phyloP scores from a whole-genome alignment of 2,329 filamentous ascomycete species.

The Ophiostoma sp. region DNA sequence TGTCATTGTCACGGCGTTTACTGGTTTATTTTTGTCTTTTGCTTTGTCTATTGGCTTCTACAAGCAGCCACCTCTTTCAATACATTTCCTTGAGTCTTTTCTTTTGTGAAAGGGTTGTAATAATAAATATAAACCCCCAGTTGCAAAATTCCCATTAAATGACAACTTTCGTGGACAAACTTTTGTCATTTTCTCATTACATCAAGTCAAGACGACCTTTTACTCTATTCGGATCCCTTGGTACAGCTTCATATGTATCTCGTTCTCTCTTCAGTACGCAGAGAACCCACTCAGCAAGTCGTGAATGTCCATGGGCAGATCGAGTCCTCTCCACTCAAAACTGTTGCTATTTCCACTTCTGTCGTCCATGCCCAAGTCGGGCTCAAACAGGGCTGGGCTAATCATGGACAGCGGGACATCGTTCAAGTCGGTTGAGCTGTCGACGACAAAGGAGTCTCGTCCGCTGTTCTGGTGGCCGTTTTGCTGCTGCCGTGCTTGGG shows the following conservation, averaged over 20 bases:
- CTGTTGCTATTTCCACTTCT: background rate
- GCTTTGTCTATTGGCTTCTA: background rate
- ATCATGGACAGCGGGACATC: background rate
- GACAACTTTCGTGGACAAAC: no score
- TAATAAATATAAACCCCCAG: no score
- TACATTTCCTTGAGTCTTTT: slow-evolving; percentile 11
- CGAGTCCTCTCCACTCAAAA: slow-evolving; percentile 11
- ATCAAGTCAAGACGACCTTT: no score
- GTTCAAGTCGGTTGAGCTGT: background rate
- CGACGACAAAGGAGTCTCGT: background rate
- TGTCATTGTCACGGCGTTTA: background rate
- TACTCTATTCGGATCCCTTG: no score
- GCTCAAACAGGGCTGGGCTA: background rate
- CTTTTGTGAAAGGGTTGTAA: no score
- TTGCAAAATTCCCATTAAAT: no score
- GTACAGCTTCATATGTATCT: no score
- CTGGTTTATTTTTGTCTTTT: background rate
- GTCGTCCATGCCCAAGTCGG: slow-evolving; percentile 2
- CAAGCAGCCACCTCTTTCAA: background rate
- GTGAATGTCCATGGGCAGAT: slow-evolving; percentile 21
- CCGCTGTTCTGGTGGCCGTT: background rate
- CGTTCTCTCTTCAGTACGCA: background rate
- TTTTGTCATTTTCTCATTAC: no score
- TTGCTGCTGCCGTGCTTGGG: background rate
- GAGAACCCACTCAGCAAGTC: slow-evolving; percentile 16